These are phyloP conservation scores for Aspergillus neotritici DNA, from an alignment of 2,329 filamentous ascomycete genomes.

Conservation along the genomic window DNA sequence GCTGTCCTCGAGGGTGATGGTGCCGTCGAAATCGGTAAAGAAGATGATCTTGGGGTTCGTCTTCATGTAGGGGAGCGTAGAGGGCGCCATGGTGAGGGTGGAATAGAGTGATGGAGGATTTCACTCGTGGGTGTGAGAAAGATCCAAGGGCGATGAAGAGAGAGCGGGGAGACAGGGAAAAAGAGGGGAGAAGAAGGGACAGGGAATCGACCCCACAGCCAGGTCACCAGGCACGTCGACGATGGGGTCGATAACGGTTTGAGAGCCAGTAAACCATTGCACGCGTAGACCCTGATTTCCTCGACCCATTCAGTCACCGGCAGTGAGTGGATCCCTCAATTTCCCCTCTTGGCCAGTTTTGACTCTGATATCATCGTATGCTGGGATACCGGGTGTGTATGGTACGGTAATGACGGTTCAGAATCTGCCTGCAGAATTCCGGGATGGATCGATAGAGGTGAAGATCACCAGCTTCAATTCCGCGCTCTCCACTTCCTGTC, in stretches of 20 bases:
- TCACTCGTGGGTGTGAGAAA: not conserved
- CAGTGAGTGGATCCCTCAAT: too few relatives aligned
- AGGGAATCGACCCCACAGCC: not conserved
- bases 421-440: too few relatives aligned
- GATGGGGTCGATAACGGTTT: too few relatives aligned
- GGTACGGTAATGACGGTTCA: too few relatives aligned
- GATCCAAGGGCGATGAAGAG: not conserved
- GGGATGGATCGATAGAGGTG: too few relatives aligned
- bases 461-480: constrained; percentile 5
- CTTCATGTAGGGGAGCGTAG: constrained; percentile 37
- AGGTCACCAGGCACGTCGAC: too few relatives aligned
- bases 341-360: too few relatives aligned
- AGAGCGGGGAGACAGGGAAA: not conserved
- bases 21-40: constrained; percentile 98
- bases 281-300: too few relatives aligned
- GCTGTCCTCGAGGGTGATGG: constrained; percentile 72
- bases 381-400: too few relatives aligned
- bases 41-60: constrained; percentile 83
- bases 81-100: constrained; percentile 25
- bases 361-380: too few relatives aligned
- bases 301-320: too few relatives aligned
- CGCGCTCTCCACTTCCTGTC: not conserved
- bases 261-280: too few relatives aligned
- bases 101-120: not conserved
- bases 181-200: constrained; percentile 2